A percentile compares a stretch with the other conserved stretches of the same genome.
Evolutionary conservation across 257 asterid species (phyloP).

Genomic region (Solanum commersonii): DNA sequence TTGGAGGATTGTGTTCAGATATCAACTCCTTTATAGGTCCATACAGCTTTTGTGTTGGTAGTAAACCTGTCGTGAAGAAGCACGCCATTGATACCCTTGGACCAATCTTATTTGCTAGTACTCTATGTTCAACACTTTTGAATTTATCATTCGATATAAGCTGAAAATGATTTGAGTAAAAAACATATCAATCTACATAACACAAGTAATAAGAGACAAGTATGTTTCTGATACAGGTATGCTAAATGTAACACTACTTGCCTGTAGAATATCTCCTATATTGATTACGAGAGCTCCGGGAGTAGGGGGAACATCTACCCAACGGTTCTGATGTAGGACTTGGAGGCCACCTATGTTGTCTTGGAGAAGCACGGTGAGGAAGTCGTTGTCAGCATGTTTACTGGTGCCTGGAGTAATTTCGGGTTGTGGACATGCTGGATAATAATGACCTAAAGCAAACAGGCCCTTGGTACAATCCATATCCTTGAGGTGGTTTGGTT

Average conservation of each 20-base stretch:
- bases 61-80: constrained; percentile 11
- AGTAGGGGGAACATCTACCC: constrained; percentile 24
- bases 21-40: constrained; percentile 12
- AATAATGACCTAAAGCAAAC: constrained; percentile 4
- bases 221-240: background rate
- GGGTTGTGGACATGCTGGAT: constrained; percentile 25
- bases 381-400: constrained; percentile 10
- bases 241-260: background rate
- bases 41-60: background rate
- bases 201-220: background rate
- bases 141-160: constrained; percentile 14
- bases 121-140: constrained; percentile 13
- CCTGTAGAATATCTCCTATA: constrained; percentile 21
- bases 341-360: constrained; percentile 16
- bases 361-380: constrained; percentile 21
- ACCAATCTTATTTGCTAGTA: constrained; percentile 4
- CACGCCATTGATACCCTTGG: constrained; percentile 14
- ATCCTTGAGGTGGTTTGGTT: constrained; percentile 1
- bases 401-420: constrained; percentile 10
- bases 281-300: constrained; percentile 19
- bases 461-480: constrained; percentile 11
- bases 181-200: background rate
- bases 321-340: constrained; percentile 14
- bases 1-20: constrained; percentile 12
- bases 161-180: background rate